A percentile compares a stretch with the other conserved stretches of the same genome.
Evolutionary conservation across 1,284 basidiomycete species (phyloP).

Genomic region (Ganoderma lucidum): DNA sequence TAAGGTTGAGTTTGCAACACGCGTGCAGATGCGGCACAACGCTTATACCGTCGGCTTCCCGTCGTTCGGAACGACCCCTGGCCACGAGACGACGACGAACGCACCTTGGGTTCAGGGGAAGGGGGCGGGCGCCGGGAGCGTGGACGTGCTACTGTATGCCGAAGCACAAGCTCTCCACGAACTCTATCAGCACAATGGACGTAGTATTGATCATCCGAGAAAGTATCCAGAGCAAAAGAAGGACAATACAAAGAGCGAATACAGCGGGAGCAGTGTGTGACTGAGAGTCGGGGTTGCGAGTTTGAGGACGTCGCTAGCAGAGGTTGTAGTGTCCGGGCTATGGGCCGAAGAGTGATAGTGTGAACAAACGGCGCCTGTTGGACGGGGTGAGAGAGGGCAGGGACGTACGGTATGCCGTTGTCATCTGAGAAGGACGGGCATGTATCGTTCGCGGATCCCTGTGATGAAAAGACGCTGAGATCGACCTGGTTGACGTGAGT

Average conservation of each 20-base stretch:
- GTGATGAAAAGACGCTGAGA: constrained; percentile 10
- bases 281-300: constrained; percentile 15
- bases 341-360: neutral
- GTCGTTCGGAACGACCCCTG: neutral
- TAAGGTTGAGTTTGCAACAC: neutral
- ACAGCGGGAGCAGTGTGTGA: constrained; percentile 25
- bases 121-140: neutral
- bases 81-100: constrained; percentile 1
- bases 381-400: neutral
- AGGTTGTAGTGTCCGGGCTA: constrained; percentile 25
- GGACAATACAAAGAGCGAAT: constrained; percentile 26
- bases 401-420: constrained; percentile 70
- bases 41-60: constrained; percentile 6
- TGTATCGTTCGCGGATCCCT: constrained; percentile 59
- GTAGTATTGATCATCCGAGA: constrained; percentile 16
- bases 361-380: neutral
- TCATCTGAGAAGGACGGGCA: constrained; percentile 79
- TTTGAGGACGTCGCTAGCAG: constrained; percentile 10
- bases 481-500: neutral
- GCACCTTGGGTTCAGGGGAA: neutral
- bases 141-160: neutral
- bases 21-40: neutral
- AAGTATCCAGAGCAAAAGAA: constrained; percentile 23
- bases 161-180: neutral
- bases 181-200: constrained; percentile 3